Evolutionary conservation across 345 rosid species (phyloP), one percentile per base, ranked within the genome.

Genomic region (Clausena lansium): DNA sequence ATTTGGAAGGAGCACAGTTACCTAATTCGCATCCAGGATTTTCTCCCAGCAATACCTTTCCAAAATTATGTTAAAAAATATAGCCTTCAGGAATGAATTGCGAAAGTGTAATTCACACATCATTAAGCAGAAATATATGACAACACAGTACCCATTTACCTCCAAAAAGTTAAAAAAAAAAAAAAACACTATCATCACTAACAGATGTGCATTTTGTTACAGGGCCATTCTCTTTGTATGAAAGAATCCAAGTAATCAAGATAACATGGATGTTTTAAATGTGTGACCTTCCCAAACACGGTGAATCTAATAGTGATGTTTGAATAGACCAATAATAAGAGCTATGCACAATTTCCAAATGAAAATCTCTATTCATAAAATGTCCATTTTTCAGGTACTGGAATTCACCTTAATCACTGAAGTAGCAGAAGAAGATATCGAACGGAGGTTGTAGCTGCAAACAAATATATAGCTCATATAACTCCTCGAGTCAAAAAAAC

Each of bases 391-490:
- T 30, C 39, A 71, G 36, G 38, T 67, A 30, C 50, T 69, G 74
- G 71, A 69, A 81, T 73, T 78, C 82, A 96, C 99, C 99, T 94
- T 88, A 80, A 96, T 86, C 76, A 96, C 99, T 54, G 91, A 91
- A 76, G 94, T 89, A 78, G 98, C 98, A 70, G 99, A 94, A 80
- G 98, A 90, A 62, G 99, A 96, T 80, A 94, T 94, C 54, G 98
- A 96, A 22, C 98, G 97, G 69, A 96, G 97, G 80, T 94, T 96
- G 89, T 96, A 96, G 81, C 97, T 94, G 94, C 91, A 86, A 70
- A 78, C 13, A 52, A 65, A 71, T 6, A 38, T 22, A 38, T 30
- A 35, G 45, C 69, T 39, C 70, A 47, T 41, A 15, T 14, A 62
- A 45, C 36, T 62, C 69, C 67, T 38, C 27, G 4, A 63, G 24